Evolutionary conservation across 179 eudicot genomes (phyloP), one percentile per base, ranked within the genome.

Genomic region (Spinacia oleracea): DNA sequence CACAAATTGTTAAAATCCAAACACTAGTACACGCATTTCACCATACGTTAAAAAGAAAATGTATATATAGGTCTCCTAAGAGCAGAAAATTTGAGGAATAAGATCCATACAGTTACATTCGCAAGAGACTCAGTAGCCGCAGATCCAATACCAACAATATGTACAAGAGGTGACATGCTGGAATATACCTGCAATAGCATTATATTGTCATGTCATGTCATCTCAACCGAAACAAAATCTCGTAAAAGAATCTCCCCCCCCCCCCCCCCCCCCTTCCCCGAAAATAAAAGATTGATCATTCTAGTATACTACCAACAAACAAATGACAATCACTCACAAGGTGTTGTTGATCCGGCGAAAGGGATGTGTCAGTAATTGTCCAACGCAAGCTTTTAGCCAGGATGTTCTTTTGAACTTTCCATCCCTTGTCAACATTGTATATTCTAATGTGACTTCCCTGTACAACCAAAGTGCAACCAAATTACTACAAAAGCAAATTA

Each of bases 361-460:
- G 92, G 72, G 90, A 89, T 40, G 96, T 89, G 79, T 93, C 98
- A 45, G 96, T 93, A 34, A 93, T 90, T 34, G 98, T 93, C 98
- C 98, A 93, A 51, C 87, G 89, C 87, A 93, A 82, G 87, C 90
- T 90, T 88, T 73, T 89, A 11, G 96, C 98, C 16, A 74, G 66
- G 23, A 93, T 88, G 74, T 91, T 89, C 86, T 93, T 93, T 65
- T 85, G 91, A 75, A 93, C 73, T 84, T 89, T 89, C 98, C 96
- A 93, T 70, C 87, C 90, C 32, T 23, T 71, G 72, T 93, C 89
- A 45, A 91, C 94, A 72, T 91, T 81, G 81, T 90, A 93, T 78
- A 93, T 85, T 75, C 86, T 88, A 64, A 93, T 90, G 77, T 85
- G 88, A 81, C 96, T 93, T 76, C 90, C 98, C 98, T 93, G 87